These are phyloP conservation scores for Hericium rajendrae DNA, from an alignment of 768 basidiomycete species.

Conservation along the genomic window DNA sequence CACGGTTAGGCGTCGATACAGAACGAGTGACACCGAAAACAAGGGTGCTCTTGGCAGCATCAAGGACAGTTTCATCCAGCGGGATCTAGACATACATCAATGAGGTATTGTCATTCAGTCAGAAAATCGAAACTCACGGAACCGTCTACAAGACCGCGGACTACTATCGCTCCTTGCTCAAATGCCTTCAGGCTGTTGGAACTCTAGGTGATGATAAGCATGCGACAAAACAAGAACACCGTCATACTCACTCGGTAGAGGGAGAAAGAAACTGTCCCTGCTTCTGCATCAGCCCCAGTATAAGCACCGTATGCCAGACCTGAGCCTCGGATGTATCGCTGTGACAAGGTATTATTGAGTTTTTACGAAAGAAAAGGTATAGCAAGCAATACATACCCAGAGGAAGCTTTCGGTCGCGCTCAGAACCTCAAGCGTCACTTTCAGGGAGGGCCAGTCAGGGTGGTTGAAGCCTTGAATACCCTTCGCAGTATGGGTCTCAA, in stretches of 20 bases:
- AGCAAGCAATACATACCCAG: slow-evolving; percentile 48
- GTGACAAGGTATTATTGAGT: not conserved
- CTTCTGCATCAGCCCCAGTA: slow-evolving; percentile 63
- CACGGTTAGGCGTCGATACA: slow-evolving; percentile 80
- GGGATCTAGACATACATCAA: slow-evolving; percentile 43
- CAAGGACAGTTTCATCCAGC: slow-evolving; percentile 71
- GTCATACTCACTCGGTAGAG: slow-evolving; percentile 59
- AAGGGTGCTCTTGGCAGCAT: slow-evolving; percentile 87
- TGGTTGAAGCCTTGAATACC: slow-evolving; percentile 74
- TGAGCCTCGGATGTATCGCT: slow-evolving; percentile 87
- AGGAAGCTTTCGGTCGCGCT: slow-evolving; percentile 93
- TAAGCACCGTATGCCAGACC: slow-evolving; percentile 93
- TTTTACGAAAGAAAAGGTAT: too few species aligned
- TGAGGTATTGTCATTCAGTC: not conserved
- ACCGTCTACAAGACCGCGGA: slow-evolving; percentile 74
- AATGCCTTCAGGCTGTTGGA: slow-evolving; percentile 75
- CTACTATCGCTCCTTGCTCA: slow-evolving; percentile 66
- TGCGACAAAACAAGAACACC: not conserved
- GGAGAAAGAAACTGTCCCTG: slow-evolving; percentile 65
- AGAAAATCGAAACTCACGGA: slow-evolving; percentile 40
- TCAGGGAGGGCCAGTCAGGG: slow-evolving; percentile 75
- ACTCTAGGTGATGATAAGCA: slow-evolving; percentile 37
- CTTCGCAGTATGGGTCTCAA: slow-evolving; percentile 67
- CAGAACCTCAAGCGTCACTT: slow-evolving; percentile 76
- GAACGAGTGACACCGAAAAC: slow-evolving; percentile 74